phyloP scores from a whole-genome alignment of 257 asterid species.

The Leonotis leonurus region DNA sequence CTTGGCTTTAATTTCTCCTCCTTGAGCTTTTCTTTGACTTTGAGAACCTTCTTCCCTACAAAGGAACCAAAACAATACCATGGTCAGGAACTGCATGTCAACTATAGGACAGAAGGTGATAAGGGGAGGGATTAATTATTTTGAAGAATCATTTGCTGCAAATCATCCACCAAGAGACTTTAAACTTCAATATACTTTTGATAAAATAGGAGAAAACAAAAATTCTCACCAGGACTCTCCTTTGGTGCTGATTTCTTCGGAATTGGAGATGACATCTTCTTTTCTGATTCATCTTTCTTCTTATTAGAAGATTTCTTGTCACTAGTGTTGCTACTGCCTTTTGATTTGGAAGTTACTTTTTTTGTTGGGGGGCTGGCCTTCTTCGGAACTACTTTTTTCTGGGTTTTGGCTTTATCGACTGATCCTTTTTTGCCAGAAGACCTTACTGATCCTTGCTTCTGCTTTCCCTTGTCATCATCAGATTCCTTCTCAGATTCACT shows the following conservation, averaged over 20 bases:
- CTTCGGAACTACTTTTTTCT: constrained; percentile 38
- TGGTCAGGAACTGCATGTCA: not conserved
- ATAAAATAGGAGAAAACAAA: not conserved
- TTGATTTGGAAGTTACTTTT: constrained; percentile 43
- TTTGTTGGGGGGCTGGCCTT: constrained; percentile 45
- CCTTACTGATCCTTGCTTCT: constrained; percentile 35
- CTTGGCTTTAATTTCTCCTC: constrained; percentile 40
- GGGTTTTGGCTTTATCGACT: constrained; percentile 37
- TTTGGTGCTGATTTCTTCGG: constrained; percentile 30
- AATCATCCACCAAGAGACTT: too few relatives aligned
- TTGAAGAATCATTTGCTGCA: not conserved
- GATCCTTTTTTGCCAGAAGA: constrained; percentile 47
- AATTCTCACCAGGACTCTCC: constrained; percentile 55
- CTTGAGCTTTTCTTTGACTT: constrained; percentile 36
- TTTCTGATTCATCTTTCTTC: constrained; percentile 20
- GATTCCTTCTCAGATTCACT: constrained; percentile 44
- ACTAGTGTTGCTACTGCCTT: constrained; percentile 29
- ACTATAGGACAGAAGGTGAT: not conserved
- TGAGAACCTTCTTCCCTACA: constrained; percentile 43
- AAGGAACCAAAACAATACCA: constrained; percentile 9
- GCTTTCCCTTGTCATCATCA: constrained; percentile 36
- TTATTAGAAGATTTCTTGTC: constrained; percentile 41
- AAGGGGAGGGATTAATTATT: not conserved
- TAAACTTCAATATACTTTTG: not conserved
- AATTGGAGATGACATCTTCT: constrained; percentile 3